phyloP scores from a whole-genome alignment of 495 filamentous ascomycete species.

The Apiosordaria backusii region DNA sequence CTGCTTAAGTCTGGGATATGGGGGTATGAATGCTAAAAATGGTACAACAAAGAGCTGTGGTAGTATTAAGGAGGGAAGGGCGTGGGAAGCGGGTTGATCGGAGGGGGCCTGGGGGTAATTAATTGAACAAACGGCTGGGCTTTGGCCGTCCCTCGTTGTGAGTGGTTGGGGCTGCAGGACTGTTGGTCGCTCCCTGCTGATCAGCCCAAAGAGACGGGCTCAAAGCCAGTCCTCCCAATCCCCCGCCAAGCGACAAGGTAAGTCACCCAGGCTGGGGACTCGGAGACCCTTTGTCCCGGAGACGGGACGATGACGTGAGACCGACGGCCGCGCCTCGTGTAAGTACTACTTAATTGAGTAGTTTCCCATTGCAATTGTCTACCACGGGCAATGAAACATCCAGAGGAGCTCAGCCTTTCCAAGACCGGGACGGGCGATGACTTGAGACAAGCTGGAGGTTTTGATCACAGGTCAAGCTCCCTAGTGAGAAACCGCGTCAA shows the following conservation, averaged over 20 bases:
- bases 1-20: background rate
- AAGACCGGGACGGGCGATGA: no score
- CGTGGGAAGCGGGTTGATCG: background rate
- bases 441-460: background rate
- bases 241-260: constrained; percentile 5
- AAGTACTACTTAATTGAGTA: background rate
- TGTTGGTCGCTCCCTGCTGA: background rate
- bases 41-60: background rate
- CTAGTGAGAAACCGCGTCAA: background rate
- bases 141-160: background rate
- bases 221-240: background rate
- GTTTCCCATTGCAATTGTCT: background rate
- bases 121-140: background rate
- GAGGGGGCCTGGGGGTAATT: constrained; percentile 1
- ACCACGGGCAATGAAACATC: background rate
- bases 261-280: constrained; percentile 1
- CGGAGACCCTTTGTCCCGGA: constrained; percentile 10
- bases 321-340: background rate
- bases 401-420: background rate
- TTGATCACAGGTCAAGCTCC: background rate
- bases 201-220: background rate
- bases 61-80: background rate
- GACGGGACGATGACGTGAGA: constrained; percentile 10
- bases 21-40: background rate
- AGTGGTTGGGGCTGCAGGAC: background rate